Evolutionary conservation across 345 rosid genomes (phyloP).

Genomic region (Brassica juncea): DNA sequence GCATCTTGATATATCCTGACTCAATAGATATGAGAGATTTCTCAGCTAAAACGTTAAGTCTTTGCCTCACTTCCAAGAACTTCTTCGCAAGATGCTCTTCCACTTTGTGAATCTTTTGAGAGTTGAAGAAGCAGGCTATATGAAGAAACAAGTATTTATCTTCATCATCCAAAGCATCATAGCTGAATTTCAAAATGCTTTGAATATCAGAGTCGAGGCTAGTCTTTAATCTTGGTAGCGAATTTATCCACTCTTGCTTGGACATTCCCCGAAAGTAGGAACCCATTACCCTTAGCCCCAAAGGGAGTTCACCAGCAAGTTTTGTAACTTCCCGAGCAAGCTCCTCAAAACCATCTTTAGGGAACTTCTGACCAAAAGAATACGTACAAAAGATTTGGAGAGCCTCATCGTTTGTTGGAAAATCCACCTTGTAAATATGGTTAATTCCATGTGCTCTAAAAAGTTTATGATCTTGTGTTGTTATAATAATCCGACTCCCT

Average conservation of each 20-base stretch:
- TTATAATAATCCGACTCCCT: background rate
- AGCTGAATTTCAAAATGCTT: constrained; percentile 9
- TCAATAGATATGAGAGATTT: background rate
- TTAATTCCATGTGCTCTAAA: background rate
- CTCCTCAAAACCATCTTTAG: no score
- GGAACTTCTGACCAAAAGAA: no score
- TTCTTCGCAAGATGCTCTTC: background rate
- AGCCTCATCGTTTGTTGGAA: no score
- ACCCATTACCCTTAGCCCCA: constrained; percentile 11
- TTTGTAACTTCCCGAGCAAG: background rate
- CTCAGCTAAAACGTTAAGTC: background rate
- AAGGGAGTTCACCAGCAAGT: background rate
- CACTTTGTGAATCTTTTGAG: background rate
- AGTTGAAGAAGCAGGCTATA: constrained; percentile 1
- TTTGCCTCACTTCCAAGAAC: background rate
- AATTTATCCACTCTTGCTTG: background rate
- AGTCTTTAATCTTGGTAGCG: background rate
- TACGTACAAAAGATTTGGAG: no score
- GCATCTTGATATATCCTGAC: background rate
- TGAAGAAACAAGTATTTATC: background rate
- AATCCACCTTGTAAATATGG: background rate
- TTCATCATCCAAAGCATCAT: background rate
- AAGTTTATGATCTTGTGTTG: background rate
- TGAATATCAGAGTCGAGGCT: background rate
- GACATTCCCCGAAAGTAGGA: constrained; percentile 9